Conservation (phyloP, 441 rosid genomes). For the Dalechampia spathulata region DNA sequence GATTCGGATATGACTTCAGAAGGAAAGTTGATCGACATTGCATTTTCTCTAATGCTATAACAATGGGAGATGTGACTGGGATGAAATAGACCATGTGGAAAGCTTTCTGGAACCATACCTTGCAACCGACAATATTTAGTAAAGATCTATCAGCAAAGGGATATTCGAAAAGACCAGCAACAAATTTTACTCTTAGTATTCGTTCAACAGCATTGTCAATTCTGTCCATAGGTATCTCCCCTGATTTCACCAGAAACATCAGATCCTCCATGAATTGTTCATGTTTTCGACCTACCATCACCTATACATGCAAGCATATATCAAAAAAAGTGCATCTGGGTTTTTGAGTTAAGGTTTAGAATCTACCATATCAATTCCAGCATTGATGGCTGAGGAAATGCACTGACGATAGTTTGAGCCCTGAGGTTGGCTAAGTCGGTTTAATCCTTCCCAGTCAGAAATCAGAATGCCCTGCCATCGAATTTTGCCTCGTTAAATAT, state of each 20-base stretch:
- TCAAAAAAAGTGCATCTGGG: slow-evolving; percentile 4
- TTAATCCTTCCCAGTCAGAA: slow-evolving; percentile 86
- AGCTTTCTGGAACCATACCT: slow-evolving; percentile 32
- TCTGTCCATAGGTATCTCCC: slow-evolving; percentile 59
- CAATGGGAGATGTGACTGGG: slow-evolving; percentile 1
- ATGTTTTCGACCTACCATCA: slow-evolving; percentile 62
- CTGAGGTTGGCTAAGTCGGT: slow-evolving; percentile 47
- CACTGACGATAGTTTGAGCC: slow-evolving; percentile 64
- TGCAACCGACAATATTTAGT: slow-evolving; percentile 63
- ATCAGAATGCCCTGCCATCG: slow-evolving; percentile 68
- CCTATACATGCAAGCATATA: slow-evolving; percentile 34
- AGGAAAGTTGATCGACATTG: too few relatives aligned
- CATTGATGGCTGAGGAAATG: slow-evolving; percentile 58
- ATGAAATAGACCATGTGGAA: not conserved
- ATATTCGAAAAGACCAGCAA: slow-evolving; percentile 69
- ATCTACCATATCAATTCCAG: slow-evolving; percentile 88
- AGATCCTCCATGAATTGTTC: slow-evolving; percentile 47
- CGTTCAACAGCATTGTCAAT: slow-evolving; percentile 83
- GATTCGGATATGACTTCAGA: too few relatives aligned
- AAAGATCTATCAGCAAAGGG: slow-evolving; percentile 71
- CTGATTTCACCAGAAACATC: slow-evolving; percentile 49
- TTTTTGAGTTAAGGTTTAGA: not conserved
- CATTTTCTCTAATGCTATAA: slow-evolving; percentile 5
- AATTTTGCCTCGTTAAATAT: slow-evolving; percentile 3
- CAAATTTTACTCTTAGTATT: slow-evolving; percentile 81